These are phyloP conservation scores for Daldinia eschscholtzii DNA, from an alignment of 2,329 filamentous ascomycete species.

Conservation along the genomic window DNA sequence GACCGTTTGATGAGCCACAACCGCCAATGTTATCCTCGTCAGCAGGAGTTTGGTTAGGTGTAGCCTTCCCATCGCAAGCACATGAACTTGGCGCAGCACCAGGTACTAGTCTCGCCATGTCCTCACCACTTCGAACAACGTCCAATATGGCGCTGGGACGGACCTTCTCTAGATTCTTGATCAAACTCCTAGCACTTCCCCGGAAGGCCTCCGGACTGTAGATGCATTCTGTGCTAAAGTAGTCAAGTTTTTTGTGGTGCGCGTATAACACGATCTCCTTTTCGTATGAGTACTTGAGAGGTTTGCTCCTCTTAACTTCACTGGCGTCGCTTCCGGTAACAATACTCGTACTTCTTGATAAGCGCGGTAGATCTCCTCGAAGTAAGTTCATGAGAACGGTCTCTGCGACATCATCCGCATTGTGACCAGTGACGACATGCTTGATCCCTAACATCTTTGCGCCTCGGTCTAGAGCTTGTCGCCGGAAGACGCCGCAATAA, in stretches of 20 bases:
- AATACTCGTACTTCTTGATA: conserved; percentile 91
- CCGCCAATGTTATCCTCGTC: conserved; percentile 74
- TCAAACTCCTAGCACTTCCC: conserved; percentile 88
- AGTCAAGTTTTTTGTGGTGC: conserved; percentile 95
- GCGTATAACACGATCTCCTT: conserved; percentile 99
- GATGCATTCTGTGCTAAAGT: conserved; percentile 98
- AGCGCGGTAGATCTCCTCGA: conserved; percentile 86
- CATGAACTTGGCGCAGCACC: conserved; percentile 63
- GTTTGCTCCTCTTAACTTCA: conserved; percentile 95
- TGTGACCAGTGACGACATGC: conserved; percentile 97
- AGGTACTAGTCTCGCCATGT: conserved; percentile 91
- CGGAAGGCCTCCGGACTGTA: conserved; percentile 98
- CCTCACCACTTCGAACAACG: conserved; percentile 93
- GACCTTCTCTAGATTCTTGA: conserved; percentile 95
- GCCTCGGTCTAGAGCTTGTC: conserved; percentile 93
- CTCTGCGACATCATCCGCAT: conserved; percentile 96
- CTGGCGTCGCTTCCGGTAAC: conserved; percentile 82
- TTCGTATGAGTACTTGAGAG: conserved; percentile 97
- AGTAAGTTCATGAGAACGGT: conserved; percentile 98
- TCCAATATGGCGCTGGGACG: conserved; percentile 94
- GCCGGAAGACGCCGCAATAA: conserved; percentile 95
- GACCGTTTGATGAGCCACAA: conserved; percentile 79
- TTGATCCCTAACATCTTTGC: conserved; percentile 87
- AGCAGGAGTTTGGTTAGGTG: conserved; percentile 47
- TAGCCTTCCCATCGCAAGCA: conserved; percentile 61